Percentiles rank a stretch among this genome's conserved stretches.
Conservation (phyloP, 192 early-diverging fungal species). For the Endogone sp. region DNA sequence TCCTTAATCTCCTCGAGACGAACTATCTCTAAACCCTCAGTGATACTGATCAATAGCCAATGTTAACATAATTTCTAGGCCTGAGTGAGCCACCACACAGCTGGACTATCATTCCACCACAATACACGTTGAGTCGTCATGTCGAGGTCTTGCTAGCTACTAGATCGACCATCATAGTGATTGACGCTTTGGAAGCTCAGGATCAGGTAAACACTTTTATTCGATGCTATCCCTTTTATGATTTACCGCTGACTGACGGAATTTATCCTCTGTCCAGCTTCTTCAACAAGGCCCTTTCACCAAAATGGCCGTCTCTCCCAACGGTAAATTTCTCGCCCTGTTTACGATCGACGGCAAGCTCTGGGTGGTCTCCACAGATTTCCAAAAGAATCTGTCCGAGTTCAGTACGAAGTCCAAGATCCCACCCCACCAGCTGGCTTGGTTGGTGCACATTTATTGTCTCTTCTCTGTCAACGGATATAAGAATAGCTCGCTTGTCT, state of each 20-base stretch:
- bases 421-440: constrained; percentile 72
- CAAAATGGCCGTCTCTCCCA: constrained; percentile 87
- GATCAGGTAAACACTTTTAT: constrained; percentile 77
- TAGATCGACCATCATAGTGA: constrained; percentile 71
- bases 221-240: neutral
- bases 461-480: neutral
- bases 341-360: constrained; percentile 75
- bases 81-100: constrained; percentile 67
- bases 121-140: constrained; percentile 80
- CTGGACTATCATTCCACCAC: constrained; percentile 90
- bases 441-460: constrained; percentile 42
- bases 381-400: constrained; percentile 88
- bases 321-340: constrained; percentile 89
- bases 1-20: neutral
- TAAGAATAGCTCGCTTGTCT: too few relatives aligned
- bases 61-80: constrained; percentile 19
- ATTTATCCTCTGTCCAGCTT: constrained; percentile 39
- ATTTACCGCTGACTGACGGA: neutral
- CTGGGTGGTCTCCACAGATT: constrained; percentile 94
- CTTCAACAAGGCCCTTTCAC: constrained; percentile 87
- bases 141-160: constrained; percentile 85
- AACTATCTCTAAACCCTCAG: too few relatives aligned
- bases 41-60: neutral
- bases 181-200: constrained; percentile 73
- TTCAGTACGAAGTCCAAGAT: constrained; percentile 59